Conservation (phyloP, 176 grass and related monocot species). For the Pharus latifolius region DNA sequence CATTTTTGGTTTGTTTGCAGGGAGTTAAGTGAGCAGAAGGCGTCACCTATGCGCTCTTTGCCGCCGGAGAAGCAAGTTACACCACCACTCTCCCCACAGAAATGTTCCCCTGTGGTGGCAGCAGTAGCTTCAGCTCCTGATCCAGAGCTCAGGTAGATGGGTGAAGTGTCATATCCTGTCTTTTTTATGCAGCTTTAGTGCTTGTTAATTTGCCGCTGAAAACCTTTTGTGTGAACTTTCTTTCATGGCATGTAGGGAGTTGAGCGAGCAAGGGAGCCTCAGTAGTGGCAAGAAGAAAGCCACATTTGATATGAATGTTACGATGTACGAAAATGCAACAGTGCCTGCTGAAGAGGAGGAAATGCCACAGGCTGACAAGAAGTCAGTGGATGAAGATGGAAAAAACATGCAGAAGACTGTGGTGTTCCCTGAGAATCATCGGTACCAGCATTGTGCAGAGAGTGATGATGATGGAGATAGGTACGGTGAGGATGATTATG, state of each 20-base stretch:
- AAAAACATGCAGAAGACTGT: neutral
- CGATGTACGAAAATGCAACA: slow-evolving; percentile 35
- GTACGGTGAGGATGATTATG: slow-evolving; percentile 36
- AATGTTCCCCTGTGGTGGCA: slow-evolving; percentile 1
- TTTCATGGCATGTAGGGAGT: slow-evolving; percentile 40
- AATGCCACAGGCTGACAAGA: neutral
- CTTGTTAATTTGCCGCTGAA: neutral
- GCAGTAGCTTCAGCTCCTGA: neutral
- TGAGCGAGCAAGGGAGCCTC: slow-evolving; percentile 29
- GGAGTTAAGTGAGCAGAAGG: neutral
- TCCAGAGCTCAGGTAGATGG: slow-evolving; percentile 20
- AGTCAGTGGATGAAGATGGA: slow-evolving; percentile 1
- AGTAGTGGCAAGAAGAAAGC: slow-evolving; percentile 69
- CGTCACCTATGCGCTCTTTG: neutral
- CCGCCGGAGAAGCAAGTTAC: slow-evolving; percentile 3
- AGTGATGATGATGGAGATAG: slow-evolving; percentile 38
- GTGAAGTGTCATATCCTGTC: neutral
- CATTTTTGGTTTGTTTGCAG: slow-evolving; percentile 7
- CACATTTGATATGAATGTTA: slow-evolving; percentile 74
- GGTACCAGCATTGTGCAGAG: slow-evolving; percentile 63
- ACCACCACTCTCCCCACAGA: neutral
- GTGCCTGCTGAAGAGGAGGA: slow-evolving; percentile 30
- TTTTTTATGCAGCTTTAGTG: neutral
- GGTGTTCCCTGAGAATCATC: slow-evolving; percentile 54
- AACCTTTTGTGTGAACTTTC: neutral